These are phyloP conservation scores for Jamesozyma spencerorum DNA, from an alignment of 805 yeast species.

Conservation along the genomic window DNA sequence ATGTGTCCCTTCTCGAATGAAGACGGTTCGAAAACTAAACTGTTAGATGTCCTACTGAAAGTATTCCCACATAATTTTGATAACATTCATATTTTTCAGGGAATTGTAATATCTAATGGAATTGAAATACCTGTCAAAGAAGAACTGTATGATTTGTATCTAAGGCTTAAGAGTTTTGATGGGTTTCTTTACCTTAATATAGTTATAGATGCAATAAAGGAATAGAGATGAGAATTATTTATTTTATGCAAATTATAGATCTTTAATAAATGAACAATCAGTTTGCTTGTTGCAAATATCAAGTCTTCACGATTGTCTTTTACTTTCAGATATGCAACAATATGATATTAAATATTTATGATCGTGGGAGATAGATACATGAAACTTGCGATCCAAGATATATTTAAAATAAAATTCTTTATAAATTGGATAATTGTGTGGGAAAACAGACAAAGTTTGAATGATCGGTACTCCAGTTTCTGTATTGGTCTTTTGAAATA, in stretches of 20 bases:
- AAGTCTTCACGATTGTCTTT: no score
- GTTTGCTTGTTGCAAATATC: no score
- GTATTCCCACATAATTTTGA: constrained; percentile 39
- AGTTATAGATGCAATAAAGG: neutral
- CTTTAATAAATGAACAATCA: neutral
- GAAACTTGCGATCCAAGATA: constrained; percentile 8
- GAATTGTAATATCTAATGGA: constrained; percentile 45
- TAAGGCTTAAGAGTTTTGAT: constrained; percentile 43
- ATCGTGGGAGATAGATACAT: constrained; percentile 27
- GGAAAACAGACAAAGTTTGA: constrained; percentile 8
- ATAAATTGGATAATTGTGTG: constrained; percentile 1
- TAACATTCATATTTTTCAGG: constrained; percentile 29
- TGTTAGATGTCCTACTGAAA: constrained; percentile 35
- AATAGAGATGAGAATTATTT: neutral
- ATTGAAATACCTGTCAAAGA: constrained; percentile 38
- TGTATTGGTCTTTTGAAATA: constrained; percentile 16
- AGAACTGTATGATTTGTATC: constrained; percentile 39
- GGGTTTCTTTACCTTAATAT: constrained; percentile 48
- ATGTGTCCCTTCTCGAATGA: constrained; percentile 9
- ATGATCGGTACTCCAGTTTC: constrained; percentile 15
- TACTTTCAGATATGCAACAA: constrained; percentile 5
- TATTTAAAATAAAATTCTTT: constrained; percentile 10
- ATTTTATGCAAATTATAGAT: neutral
- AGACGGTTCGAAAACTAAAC: constrained; percentile 13
- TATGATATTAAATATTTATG: constrained; percentile 20